Evolutionary conservation across 1,139 yeast genomes (phyloP).

Genomic region (Kodamaea sp.): DNA sequence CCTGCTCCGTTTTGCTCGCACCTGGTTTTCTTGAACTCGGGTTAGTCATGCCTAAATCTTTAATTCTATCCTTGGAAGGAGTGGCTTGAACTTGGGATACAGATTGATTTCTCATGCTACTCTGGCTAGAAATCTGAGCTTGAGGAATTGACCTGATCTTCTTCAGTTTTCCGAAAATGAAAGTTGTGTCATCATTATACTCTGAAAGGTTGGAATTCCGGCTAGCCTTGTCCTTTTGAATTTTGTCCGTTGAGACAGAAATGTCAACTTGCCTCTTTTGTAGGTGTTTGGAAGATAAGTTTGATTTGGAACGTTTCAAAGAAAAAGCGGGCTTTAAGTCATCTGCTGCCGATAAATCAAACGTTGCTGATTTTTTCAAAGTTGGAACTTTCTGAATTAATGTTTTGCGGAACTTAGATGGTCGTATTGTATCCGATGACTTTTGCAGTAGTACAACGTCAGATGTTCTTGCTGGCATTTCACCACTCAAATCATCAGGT

Average conservation of each 20-base stretch:
- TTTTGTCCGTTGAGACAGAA: slow-evolving; percentile 17
- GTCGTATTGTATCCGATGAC: neutral
- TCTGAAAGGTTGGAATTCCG: slow-evolving; percentile 2
- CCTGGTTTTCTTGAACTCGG: too few species aligned
- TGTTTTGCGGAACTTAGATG: slow-evolving; percentile 22
- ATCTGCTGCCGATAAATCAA: slow-evolving; percentile 15
- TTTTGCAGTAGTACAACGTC: neutral
- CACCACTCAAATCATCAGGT: neutral
- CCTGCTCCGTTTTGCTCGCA: slow-evolving; percentile 16
- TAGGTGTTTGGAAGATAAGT: slow-evolving; percentile 41
- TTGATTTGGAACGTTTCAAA: slow-evolving; percentile 45
- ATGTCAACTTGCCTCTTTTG: slow-evolving; percentile 53
- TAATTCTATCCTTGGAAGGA: slow-evolving; percentile 21
- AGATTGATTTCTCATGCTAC: slow-evolving; percentile 3
- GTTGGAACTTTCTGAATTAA: slow-evolving; percentile 21
- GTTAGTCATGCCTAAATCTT: slow-evolving; percentile 2
- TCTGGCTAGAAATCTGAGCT: neutral
- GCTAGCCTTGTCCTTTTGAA: slow-evolving; percentile 2
- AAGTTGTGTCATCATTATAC: slow-evolving; percentile 10
- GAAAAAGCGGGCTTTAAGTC: slow-evolving; percentile 33
- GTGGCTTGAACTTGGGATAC: slow-evolving; percentile 26
- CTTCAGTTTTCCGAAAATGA: slow-evolving; percentile 33
- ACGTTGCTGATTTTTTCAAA: slow-evolving; percentile 16
- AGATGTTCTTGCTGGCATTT: neutral
- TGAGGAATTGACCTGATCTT: slow-evolving; percentile 14